Evolutionary conservation across 805 yeast species (phyloP).

Genomic region (Yamadazyma sp.): DNA sequence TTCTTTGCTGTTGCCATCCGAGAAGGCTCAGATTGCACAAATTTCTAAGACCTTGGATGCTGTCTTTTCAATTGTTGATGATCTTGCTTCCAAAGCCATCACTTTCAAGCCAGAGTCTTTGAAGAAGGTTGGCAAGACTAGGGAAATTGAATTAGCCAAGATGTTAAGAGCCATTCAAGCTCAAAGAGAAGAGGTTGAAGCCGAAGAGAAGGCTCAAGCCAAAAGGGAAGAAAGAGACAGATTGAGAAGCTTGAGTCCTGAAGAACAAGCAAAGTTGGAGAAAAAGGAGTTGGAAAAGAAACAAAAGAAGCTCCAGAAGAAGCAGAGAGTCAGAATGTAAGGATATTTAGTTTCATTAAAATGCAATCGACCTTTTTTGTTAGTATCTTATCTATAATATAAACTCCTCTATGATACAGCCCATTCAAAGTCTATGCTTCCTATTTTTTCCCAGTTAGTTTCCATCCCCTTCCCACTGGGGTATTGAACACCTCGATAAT

Average conservation of each 20-base stretch:
- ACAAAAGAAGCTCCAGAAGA: slow-evolving; percentile 69
- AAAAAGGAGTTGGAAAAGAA: slow-evolving; percentile 79
- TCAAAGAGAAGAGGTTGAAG: slow-evolving; percentile 63
- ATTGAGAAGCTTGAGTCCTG: slow-evolving; percentile 59
- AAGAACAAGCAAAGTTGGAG: slow-evolving; percentile 76
- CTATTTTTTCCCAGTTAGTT: slow-evolving; percentile 48
- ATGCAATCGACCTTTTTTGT: not conserved
- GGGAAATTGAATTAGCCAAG: slow-evolving; percentile 72
- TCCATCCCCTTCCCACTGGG: slow-evolving; percentile 59
- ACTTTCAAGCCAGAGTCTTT: slow-evolving; percentile 72
- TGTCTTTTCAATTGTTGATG: slow-evolving; percentile 60
- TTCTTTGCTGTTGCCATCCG: slow-evolving; percentile 52
- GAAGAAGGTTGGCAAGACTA: slow-evolving; percentile 72
- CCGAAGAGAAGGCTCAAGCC: slow-evolving; percentile 68
- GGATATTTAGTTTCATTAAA: not conserved
- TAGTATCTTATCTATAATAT: no score
- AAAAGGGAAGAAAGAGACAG: slow-evolving; percentile 64
- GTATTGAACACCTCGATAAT: slow-evolving; percentile 52
- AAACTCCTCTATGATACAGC: no score
- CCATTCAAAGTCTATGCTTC: slow-evolving; percentile 26
- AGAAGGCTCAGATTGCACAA: slow-evolving; percentile 49
- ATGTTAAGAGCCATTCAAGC: slow-evolving; percentile 68
- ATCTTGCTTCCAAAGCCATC: slow-evolving; percentile 46
- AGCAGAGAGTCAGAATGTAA: slow-evolving; percentile 49
- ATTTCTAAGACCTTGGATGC: slow-evolving; percentile 52